Evolutionary conservation across 768 basidiomycete genomes (phyloP).

Genomic region (Goffeauzyma gilvescens): DNA sequence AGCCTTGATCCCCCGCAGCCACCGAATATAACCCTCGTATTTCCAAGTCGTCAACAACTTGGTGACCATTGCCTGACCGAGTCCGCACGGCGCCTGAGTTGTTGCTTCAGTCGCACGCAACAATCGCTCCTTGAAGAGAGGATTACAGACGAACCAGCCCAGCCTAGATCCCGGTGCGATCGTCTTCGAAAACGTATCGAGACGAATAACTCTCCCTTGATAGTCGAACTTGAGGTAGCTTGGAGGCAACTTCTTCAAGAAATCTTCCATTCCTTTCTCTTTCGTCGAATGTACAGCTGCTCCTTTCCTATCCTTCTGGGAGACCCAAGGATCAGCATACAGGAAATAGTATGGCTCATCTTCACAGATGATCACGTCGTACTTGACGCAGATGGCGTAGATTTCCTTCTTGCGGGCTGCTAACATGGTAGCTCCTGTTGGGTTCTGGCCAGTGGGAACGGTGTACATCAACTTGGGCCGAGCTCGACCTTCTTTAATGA

Average conservation of each 20-base stretch:
- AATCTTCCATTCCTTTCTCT: constrained; percentile 35
- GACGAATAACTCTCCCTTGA: constrained; percentile 62
- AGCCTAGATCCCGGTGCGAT: constrained; percentile 58
- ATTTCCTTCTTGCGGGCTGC: constrained; percentile 51
- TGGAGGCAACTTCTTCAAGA: constrained; percentile 43
- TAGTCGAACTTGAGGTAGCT: constrained; percentile 44
- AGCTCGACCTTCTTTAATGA: constrained; percentile 39
- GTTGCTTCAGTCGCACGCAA: constrained; percentile 50
- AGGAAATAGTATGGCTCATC: constrained; percentile 71
- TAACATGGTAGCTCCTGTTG: constrained; percentile 55
- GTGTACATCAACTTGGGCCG: constrained; percentile 36
- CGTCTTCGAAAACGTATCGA: constrained; percentile 45
- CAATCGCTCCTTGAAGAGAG: constrained; percentile 55
- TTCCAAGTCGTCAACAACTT: constrained; percentile 46
- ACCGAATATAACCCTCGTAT: constrained; percentile 52
- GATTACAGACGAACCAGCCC: constrained; percentile 63
- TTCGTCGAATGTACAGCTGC: constrained; percentile 21
- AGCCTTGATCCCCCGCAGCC: constrained; percentile 47
- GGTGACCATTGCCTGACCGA: constrained; percentile 42
- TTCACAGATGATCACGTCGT: constrained; percentile 61
- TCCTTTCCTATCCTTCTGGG: constrained; percentile 18
- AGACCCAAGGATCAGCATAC: constrained; percentile 42
- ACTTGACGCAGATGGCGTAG: constrained; percentile 65
- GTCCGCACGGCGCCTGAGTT: constrained; percentile 54
- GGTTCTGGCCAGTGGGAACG: constrained; percentile 68